Base-by-base conservation (phyloP, 352 stramenopile genomes). In the Phytophthora ohioensis region DNA sequence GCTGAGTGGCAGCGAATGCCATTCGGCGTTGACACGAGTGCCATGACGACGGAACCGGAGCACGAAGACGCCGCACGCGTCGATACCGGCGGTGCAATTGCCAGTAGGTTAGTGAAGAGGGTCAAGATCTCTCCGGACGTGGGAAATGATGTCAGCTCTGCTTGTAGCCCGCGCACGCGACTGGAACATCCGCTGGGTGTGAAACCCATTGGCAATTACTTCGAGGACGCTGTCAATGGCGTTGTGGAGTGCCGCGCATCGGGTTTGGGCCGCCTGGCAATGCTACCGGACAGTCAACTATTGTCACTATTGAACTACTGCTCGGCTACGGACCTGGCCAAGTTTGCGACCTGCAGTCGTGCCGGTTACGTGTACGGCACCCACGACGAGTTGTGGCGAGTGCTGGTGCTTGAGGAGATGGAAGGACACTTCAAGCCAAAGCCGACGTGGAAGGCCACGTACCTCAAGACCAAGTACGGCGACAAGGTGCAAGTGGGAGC, bases 351-450 rank as follows among this genome's bases (percentile, higher is more conserved):
- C 2, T 87, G 79, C 47, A 95, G 84, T 71, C 78, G 79, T 4
- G 85, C 79, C 6, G 83, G 73, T 34, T 96, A 96, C 56, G 81
- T 93, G 34, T 94, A 91, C 51, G 68, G 65, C 45, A 83, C 73
- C 11, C 82, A 95, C 54, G 88, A 96, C 51, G 91, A 97, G 55
- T 80, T 96, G 21, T 97, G 91, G 91, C 78, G 87, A 38, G 79
- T 80, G 49, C 74, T 95, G 7, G 83, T 92, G 66, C 77, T 97
- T 3, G 78, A 93, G 42, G 78, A 93, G 51, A 88, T 91, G 75
- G 72, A 90, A n/a, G 82, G 77, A 52, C 69, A 77, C 2, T 96
- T 96, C 41, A 59, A 68, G 30, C 61, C 75, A 1, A 60, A 79
- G 38, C 32, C 64, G 38, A 95, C 80, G 13, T 96, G 89, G 90